These are phyloP conservation scores for Spatholobus suberectus DNA, from an alignment of 306 rosid species.

Conservation along the genomic window DNA sequence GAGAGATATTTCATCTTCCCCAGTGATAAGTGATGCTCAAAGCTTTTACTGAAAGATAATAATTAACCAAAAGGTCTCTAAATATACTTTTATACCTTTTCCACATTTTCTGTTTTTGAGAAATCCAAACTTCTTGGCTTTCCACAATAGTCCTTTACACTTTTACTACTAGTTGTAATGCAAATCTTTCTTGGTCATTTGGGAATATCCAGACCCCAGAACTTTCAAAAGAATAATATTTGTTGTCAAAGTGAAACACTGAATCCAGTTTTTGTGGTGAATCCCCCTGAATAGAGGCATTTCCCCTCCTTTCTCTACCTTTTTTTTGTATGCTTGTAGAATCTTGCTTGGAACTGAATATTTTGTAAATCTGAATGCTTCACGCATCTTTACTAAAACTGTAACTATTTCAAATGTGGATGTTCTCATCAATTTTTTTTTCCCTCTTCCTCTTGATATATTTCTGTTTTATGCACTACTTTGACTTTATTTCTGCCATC, in stretches of 20 bases:
- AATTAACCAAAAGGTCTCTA: slow-evolving; percentile 29
- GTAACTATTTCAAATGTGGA: slow-evolving; percentile 38
- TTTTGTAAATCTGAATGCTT: slow-evolving; percentile 31
- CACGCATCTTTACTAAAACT: slow-evolving; percentile 38
- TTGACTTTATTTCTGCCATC: slow-evolving; percentile 35
- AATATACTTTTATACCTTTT: slow-evolving; percentile 54
- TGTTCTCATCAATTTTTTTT: slow-evolving; percentile 31
- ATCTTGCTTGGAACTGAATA: not conserved
- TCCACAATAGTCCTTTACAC: slow-evolving; percentile 43
- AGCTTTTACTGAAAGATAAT: not conserved
- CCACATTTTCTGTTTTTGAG: slow-evolving; percentile 39
- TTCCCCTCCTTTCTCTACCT: slow-evolving; percentile 36
- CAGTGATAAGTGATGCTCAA: not conserved
- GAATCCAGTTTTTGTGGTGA: slow-evolving; percentile 41
- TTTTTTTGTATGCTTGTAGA: not conserved
- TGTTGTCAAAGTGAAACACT: slow-evolving; percentile 28
- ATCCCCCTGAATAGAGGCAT: slow-evolving; percentile 42
- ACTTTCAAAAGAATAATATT: slow-evolving; percentile 39
- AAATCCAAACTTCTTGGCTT: slow-evolving; percentile 40
- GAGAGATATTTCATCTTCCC: slow-evolving; percentile 20
- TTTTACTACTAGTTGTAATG: slow-evolving; percentile 61
- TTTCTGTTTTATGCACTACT: slow-evolving; percentile 31
- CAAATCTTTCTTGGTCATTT: slow-evolving; percentile 57
- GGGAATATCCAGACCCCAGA: slow-evolving; percentile 68
- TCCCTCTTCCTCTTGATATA: slow-evolving; percentile 45